A percentile compares a stretch with the other conserved stretches of the same genome.
phyloP scores from a whole-genome alignment of 2,329 filamentous ascomycete species.

The Phoma sp. region DNA sequence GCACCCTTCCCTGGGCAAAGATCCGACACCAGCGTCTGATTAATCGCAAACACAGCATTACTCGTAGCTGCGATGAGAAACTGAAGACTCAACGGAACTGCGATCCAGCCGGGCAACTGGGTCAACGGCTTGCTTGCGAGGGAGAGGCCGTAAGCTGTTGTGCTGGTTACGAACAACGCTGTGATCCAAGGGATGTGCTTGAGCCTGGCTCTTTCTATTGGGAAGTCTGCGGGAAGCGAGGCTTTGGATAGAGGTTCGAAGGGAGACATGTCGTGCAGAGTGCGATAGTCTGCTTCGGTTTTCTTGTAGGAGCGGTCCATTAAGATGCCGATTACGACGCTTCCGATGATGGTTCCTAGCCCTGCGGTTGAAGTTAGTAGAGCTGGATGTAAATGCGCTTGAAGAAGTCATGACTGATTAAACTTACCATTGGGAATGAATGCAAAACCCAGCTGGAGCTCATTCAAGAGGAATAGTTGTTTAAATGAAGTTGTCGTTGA shows the following conservation, averaged over 20 bases:
- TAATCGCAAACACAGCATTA: slow-evolving; percentile 57
- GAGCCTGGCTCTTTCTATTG: background rate
- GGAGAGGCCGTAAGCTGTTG: slow-evolving; percentile 8
- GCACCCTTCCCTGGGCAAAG: slow-evolving; percentile 67
- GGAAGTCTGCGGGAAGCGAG: background rate
- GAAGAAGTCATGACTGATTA: background rate
- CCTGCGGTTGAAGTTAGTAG: slow-evolving; percentile 16
- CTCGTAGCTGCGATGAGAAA: slow-evolving; percentile 46
- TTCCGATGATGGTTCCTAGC: slow-evolving; percentile 53
- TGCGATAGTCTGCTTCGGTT: slow-evolving; percentile 44
- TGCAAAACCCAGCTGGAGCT: slow-evolving; percentile 51
- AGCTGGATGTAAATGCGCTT: background rate
- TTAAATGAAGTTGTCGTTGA: slow-evolving; percentile 54
- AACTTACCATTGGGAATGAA: slow-evolving; percentile 51
- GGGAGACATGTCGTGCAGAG: slow-evolving; percentile 8
- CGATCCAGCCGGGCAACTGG: slow-evolving; percentile 18
- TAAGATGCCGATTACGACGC: slow-evolving; percentile 51
- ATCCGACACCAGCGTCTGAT: slow-evolving; percentile 71
- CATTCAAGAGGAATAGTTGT: slow-evolving; percentile 49
- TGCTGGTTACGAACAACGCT: background rate
- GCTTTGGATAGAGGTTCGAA: background rate
- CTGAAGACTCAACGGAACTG: slow-evolving; percentile 22
- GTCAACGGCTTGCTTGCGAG: slow-evolving; percentile 41
- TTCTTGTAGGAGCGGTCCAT: slow-evolving; percentile 53
- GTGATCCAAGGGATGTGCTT: background rate